Evolutionary conservation across 129 eudicot species (phyloP), one percentile per base, ranked within the genome.

Genomic region (Heracleum sosnowskyi): DNA sequence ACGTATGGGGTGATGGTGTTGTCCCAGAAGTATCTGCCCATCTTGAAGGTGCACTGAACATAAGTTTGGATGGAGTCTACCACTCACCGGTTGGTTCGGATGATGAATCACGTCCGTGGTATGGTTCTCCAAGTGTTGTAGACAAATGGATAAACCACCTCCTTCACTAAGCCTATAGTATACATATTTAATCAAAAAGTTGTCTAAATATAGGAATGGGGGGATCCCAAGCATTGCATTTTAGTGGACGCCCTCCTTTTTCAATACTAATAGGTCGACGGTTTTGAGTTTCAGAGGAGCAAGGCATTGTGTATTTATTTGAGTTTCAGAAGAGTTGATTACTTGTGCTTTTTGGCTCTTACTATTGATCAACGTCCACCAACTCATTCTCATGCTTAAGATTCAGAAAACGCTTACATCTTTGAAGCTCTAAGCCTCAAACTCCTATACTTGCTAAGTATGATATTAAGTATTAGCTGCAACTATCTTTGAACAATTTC

Each of bases 81-180:
- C 98, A 95, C 83, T 95, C 98, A 1, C 98, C 98, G 3, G 94
- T 95, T 69, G 98, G 98, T 71, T 95, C 98, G 0, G 94, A 95
- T 69, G 94, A 95, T 68, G 88, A 79, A 41, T 79, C 87, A 18
- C 86, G 97, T 79, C 98, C 98, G 0, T 95, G 97, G 98, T 95
- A 95, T 73, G 98, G 98, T 40, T 95, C 98, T 46, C 96, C 97
- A 18, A 83, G 87, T 18, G 76, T 95, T 20, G 86, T 91, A 24
- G 88, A 87, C 62, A 90, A 95, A 87, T 95, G 98, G 98, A 86
- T 90, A 76, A 90, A 90, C 74, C 90, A 90, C 77, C 90, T 95
- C 26, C 87, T 90, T 35, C 71, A 69, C 62, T 37, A 33, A 77
- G 28, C 75, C 34, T 57, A 9, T n/a, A 2, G 33, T n/a, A 60